Evolutionary conservation across 2,329 filamentous ascomycete species (phyloP), one percentile per base, ranked within the genome.

Genomic region (Paecilomyces sp.): DNA sequence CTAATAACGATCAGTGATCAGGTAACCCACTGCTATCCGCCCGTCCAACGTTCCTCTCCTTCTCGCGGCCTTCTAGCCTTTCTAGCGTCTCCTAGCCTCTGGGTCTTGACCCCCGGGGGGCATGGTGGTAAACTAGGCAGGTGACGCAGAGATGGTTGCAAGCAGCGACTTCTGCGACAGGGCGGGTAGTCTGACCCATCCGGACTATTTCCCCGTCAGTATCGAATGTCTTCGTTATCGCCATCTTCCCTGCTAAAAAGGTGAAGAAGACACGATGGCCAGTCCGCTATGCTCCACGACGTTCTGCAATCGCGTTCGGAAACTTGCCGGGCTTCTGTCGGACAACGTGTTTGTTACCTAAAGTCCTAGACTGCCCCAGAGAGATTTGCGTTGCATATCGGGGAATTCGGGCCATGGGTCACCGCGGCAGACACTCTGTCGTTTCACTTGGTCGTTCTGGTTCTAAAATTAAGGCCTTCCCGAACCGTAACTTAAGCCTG

Each of bases 11-110:
- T 58, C 53, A 56, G 36, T 51, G 36, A 53, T 28, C 41, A 41
- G 41, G 56, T 41, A 51, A 34, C 56, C 57, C 57, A 58, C 57
- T 55, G 25, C 25, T 58, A 55, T 53, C 57, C 52, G 57, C 28
- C 52, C 41, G 51, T 28, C 30, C 9, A 25, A 54, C 47, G 53
- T 34, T n/a, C 34, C 58, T 47, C 12, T 30, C 11, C 52, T 58
- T 55, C 52, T 58, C 57, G 41, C 36, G 41, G 30, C 30, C 58
- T 59, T 59, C 58, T 59, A 56, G 57, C 34, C 41, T 51, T 59
- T 59, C 57, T 59, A 59, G 58, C 58, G 54, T 58, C 57, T 54
- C 57, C 51, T 53, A 53, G 51, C 22, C 51, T 30, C 50, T 34
- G 41, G 57, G 47, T 54, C 25, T 41, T 56, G 31, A 33, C n/a